Percentiles rank a stretch among this genome's conserved stretches.
These are phyloP conservation scores for Coemansia sp. DNA, from an alignment of 192 early-diverging fungal genomes.

Conservation along the genomic window DNA sequence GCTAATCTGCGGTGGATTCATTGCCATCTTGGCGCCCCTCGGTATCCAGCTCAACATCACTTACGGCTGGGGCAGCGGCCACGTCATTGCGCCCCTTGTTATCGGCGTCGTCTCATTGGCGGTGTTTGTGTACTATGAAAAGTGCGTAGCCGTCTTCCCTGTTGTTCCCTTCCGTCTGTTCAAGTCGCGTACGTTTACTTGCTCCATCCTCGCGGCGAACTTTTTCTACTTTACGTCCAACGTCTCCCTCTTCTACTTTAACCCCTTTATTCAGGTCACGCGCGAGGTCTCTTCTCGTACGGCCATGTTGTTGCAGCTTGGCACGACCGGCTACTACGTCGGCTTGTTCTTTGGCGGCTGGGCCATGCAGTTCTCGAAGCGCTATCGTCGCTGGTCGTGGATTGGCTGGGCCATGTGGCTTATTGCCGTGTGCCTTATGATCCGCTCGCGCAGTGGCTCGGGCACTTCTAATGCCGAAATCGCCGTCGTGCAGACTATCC, in stretches of 20 bases:
- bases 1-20: constrained; percentile 39
- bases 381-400: constrained; percentile 49
- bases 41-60: constrained; percentile 47
- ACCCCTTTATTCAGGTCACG: constrained; percentile 43
- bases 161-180: constrained; percentile 51
- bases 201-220: constrained; percentile 31
- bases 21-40: constrained; percentile 40
- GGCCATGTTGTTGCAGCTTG: constrained; percentile 47
- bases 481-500: constrained; percentile 35
- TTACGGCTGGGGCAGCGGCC: constrained; percentile 57
- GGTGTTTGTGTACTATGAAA: constrained; percentile 58
- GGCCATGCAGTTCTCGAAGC: constrained; percentile 45
- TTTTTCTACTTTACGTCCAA: constrained; percentile 46
- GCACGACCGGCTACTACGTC: constrained; percentile 34
- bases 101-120: constrained; percentile 24
- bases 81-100: constrained; percentile 51
- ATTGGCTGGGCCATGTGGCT: constrained; percentile 44
- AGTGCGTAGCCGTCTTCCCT: constrained; percentile 63
- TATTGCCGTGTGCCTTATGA: constrained; percentile 44
- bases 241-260: constrained; percentile 47
- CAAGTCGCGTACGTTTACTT: constrained; percentile 42
- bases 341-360: constrained; percentile 47
- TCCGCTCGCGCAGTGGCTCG: constrained; percentile 30
- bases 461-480: constrained; percentile 40
- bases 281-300: constrained; percentile 34